Conservation (phyloP, 2,329 filamentous ascomycete genomes). For the Alternaria brassicicola region DNA sequence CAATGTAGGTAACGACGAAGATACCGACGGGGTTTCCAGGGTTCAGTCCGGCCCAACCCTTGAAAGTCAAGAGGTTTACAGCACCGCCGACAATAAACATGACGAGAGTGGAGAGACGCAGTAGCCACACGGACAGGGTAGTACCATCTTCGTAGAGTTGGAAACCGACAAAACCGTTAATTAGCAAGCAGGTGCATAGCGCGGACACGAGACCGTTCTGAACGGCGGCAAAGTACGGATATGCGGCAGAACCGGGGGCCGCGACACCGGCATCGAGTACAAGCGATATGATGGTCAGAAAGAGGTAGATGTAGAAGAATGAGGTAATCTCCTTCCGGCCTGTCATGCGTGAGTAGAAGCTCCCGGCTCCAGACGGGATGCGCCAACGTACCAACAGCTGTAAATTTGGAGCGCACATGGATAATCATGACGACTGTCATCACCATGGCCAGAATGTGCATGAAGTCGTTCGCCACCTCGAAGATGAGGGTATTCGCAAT, state of each 20-base stretch:
- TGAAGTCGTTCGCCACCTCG: slow-evolving; percentile 85
- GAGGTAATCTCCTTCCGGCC: slow-evolving; percentile 75
- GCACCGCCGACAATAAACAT: slow-evolving; percentile 89
- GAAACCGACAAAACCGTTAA: slow-evolving; percentile 98
- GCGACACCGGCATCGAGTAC: slow-evolving; percentile 92
- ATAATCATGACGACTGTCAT: slow-evolving; percentile 99
- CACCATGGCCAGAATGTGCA: slow-evolving; percentile 85
- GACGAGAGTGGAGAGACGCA: slow-evolving; percentile 75
- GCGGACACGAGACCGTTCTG: slow-evolving; percentile 87
- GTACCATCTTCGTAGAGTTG: slow-evolving; percentile 98
- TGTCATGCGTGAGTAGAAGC: slow-evolving; percentile 52
- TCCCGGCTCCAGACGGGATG: slow-evolving; percentile 54
- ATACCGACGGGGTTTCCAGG: slow-evolving; percentile 87
- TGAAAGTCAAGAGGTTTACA: slow-evolving; percentile 90
- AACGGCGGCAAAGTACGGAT: slow-evolving; percentile 88
- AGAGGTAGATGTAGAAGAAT: slow-evolving; percentile 97
- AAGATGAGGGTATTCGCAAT: slow-evolving; percentile 99
- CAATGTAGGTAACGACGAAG: slow-evolving; percentile 88
- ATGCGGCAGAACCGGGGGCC: slow-evolving; percentile 78
- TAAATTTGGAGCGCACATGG: slow-evolving; percentile 96
- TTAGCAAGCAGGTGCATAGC: slow-evolving; percentile 83
- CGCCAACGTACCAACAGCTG: slow-evolving; percentile 78
- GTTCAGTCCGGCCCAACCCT: slow-evolving; percentile 82
- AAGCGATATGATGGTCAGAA: slow-evolving; percentile 85
- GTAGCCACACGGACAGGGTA: slow-evolving; percentile 87